Conservation (phyloP, 176 grass and related monocot genomes). For the Eleusine indica region DNA sequence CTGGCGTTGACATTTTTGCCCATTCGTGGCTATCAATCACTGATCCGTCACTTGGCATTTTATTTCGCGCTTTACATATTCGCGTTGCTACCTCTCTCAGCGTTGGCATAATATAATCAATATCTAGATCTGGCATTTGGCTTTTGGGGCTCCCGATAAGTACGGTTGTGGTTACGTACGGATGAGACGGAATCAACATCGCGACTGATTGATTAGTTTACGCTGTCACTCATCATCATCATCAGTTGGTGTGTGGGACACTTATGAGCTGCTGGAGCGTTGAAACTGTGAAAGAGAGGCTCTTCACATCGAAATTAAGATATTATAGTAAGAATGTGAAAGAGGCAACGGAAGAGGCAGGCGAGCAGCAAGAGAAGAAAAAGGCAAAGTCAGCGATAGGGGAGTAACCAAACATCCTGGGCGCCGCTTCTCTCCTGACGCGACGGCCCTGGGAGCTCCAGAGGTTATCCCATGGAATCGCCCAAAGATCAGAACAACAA, state of each 20-base stretch:
- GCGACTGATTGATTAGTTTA: background rate
- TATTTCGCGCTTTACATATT: background rate
- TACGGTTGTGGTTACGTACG: background rate
- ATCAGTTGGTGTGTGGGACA: too few species aligned
- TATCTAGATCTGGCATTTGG: background rate
- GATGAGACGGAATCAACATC: background rate
- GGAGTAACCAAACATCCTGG: background rate
- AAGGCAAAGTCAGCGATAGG: background rate
- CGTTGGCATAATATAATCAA: too few species aligned
- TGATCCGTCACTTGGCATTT: background rate
- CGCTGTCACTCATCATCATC: background rate
- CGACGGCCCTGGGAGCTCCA: background rate
- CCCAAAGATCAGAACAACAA: conserved; percentile 10
- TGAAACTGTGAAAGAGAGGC: background rate
- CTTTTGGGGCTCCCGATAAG: conserved; percentile 18
- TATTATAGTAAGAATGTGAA: background rate
- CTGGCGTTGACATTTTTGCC: background rate
- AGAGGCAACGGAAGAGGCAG: background rate
- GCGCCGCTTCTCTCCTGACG: conserved; percentile 2
- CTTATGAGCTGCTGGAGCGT: background rate
- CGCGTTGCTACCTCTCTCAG: background rate
- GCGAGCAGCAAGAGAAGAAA: background rate
- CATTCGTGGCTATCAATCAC: background rate
- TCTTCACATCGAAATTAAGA: background rate
- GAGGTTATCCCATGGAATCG: conserved; percentile 23